Percentiles rank a stretch among this genome's conserved stretches.
Evolutionary conservation across 1,284 basidiomycete species (phyloP).

Genomic region (Microbotryum saponariae): DNA sequence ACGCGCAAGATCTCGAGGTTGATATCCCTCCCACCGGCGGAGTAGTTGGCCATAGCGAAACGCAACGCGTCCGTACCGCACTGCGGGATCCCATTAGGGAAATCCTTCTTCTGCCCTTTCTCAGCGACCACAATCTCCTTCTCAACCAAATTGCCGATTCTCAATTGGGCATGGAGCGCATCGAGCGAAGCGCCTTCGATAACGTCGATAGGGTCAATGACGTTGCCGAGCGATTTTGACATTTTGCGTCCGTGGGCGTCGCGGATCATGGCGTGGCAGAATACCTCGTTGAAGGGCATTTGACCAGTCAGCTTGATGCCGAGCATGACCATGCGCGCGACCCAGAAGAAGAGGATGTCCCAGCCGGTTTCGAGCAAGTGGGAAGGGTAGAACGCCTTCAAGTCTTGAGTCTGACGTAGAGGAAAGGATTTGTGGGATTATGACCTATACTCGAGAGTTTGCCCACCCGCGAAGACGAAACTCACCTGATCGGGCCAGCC

Average conservation of each 20-base stretch:
- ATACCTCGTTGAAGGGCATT: slow-evolving; percentile 95
- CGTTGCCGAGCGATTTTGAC: slow-evolving; percentile 97
- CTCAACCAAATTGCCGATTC: slow-evolving; percentile 87
- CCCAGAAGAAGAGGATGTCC: slow-evolving; percentile 99
- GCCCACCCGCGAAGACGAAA: not conserved
- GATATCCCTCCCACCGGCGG: slow-evolving; percentile 78
- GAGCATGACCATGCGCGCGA: slow-evolving; percentile 94
- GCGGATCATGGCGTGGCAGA: slow-evolving; percentile 97
- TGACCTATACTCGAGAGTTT: not conserved
- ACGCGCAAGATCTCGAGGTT: slow-evolving; percentile 92
- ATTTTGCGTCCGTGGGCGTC: slow-evolving; percentile 98
- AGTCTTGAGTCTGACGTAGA: slow-evolving; percentile 55
- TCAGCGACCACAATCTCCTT: slow-evolving; percentile 88
- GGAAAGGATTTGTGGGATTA: not conserved
- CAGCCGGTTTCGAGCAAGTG: slow-evolving; percentile 92
- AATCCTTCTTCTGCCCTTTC: slow-evolving; percentile 96
- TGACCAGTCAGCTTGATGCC: slow-evolving; percentile 81
- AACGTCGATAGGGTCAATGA: slow-evolving; percentile 94
- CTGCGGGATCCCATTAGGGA: slow-evolving; percentile 97
- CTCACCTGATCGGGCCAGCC: slow-evolving; percentile 87
- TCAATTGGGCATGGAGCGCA: slow-evolving; percentile 76
- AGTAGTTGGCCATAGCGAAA: slow-evolving; percentile 93
- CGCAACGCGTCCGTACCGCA: slow-evolving; percentile 95
- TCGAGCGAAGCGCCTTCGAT: slow-evolving; percentile 81
- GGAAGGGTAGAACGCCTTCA: slow-evolving; percentile 77